These are phyloP conservation scores for Erodium texanum DNA, from an alignment of 441 rosid species.

Conservation along the genomic window DNA sequence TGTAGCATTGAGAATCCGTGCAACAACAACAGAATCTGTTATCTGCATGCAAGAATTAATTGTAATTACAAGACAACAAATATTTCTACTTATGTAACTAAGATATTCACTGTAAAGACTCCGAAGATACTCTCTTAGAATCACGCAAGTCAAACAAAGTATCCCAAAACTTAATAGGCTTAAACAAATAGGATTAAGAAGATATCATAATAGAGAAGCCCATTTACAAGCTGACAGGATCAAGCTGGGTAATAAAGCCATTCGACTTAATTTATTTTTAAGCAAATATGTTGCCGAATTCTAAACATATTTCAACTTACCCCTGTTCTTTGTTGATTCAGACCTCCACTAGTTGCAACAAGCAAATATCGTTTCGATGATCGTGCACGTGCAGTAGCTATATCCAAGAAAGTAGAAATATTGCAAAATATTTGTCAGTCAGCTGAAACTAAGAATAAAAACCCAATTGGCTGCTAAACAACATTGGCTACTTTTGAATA, in stretches of 20 bases:
- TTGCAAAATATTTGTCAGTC: neutral
- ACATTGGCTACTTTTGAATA: too few relatives aligned
- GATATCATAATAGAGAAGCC: neutral
- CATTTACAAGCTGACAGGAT: neutral
- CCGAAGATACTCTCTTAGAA: neutral
- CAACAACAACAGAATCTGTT: conserved; percentile 95
- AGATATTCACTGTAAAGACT: conserved; percentile 3
- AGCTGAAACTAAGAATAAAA: too few relatives aligned
- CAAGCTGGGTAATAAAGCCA: neutral
- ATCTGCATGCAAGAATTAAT: conserved; percentile 41
- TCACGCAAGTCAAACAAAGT: conserved; percentile 10
- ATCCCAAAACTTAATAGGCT: conserved; percentile 4
- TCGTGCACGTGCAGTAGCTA: conserved; percentile 54
- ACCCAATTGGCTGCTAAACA: too few relatives aligned
- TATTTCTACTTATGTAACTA: neutral
- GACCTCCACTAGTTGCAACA: conserved; percentile 91
- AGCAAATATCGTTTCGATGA: conserved; percentile 87
- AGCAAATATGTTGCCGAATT: neutral
- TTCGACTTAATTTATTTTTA: conserved; percentile 29
- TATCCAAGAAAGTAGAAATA: conserved; percentile 12
- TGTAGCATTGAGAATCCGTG: conserved; percentile 85
- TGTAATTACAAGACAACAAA: conserved; percentile 12
- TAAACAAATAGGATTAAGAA: conserved; percentile 4
- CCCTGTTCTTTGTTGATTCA: conserved; percentile 97
- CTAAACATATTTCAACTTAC: conserved; percentile 22